phyloP scores from a whole-genome alignment of 257 asterid species.

The Vinca minor region DNA sequence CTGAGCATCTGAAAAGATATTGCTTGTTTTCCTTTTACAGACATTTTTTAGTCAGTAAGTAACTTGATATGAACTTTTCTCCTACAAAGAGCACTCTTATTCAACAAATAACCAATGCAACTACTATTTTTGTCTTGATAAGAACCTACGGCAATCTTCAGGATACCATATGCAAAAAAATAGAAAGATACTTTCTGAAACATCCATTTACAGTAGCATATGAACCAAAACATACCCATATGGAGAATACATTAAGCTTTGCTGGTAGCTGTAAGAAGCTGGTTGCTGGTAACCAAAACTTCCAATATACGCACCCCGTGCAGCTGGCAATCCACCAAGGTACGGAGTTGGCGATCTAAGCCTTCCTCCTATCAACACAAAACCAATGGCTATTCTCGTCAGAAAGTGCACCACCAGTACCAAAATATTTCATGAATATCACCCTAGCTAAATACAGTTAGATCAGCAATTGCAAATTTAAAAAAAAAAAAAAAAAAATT shows the following conservation, averaged over 20 bases:
- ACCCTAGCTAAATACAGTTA: background rate
- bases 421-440: background rate
- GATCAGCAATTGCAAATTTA: background rate
- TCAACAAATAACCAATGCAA: too few species aligned
- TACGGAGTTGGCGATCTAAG: conserved; percentile 74
- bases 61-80: too few species aligned
- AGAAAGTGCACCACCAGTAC: background rate
- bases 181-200: too few species aligned
- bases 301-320: conserved; percentile 80
- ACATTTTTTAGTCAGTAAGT: too few species aligned
- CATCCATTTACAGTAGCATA: background rate
- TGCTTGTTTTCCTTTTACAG: too few species aligned
- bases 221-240: conserved; percentile 56
- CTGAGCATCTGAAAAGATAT: too few species aligned
- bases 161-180: too few species aligned
- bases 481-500: too few species aligned
- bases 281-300: conserved; percentile 82
- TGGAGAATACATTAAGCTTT: conserved; percentile 80
- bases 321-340: conserved; percentile 58
- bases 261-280: conserved; percentile 67
- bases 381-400: background rate
- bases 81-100: too few species aligned
- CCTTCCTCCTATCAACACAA: conserved; percentile 64
- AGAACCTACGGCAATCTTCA: too few species aligned
- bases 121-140: too few species aligned